Conservation (phyloP, 805 yeast species). For the Pichia rugopelliculosa region DNA sequence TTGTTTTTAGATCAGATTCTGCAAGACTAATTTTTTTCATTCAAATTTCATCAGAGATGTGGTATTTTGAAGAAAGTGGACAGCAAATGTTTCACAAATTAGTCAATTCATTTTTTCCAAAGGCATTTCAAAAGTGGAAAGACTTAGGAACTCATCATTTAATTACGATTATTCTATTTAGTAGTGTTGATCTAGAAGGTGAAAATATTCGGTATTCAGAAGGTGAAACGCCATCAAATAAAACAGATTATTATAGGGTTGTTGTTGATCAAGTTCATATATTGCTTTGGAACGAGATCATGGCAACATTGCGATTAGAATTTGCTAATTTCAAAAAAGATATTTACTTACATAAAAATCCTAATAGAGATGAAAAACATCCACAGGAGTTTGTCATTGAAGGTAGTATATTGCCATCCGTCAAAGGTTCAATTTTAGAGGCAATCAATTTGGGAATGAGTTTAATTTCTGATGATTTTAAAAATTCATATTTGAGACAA, state of each 20-base stretch:
- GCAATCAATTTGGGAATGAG: conserved; percentile 81
- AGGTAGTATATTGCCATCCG: conserved; percentile 73
- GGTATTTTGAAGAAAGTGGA: conserved; percentile 96
- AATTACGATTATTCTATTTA: conserved; percentile 81
- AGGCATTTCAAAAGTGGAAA: conserved; percentile 81
- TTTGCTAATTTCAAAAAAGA: conserved; percentile 77
- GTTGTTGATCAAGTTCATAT: conserved; percentile 93
- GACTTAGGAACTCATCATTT: conserved; percentile 83
- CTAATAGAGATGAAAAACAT: conserved; percentile 28
- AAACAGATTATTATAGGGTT: conserved; percentile 79
- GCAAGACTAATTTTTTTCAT: conserved; percentile 76
- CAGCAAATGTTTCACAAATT: conserved; percentile 89
- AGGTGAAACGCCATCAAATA: conserved; percentile 62
- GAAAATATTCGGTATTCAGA: conserved; percentile 39
- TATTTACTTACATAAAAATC: conserved; percentile 42
- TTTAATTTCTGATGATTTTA: conserved; percentile 65
- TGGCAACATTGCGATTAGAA: conserved; percentile 79
- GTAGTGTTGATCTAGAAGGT: conserved; percentile 58
- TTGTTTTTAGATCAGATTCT: conserved; percentile 86
- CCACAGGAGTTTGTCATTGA: conserved; percentile 35
- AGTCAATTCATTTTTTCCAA: conserved; percentile 87
- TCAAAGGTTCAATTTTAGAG: conserved; percentile 84
- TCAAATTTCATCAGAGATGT: conserved; percentile 92
- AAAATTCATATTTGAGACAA: conserved; percentile 80
- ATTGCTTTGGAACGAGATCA: conserved; percentile 82